A percentile compares a stretch with the other conserved stretches of the same genome.
phyloP scores from a whole-genome alignment of 768 basidiomycete species.

The Sporobolomyces phaffii region DNA sequence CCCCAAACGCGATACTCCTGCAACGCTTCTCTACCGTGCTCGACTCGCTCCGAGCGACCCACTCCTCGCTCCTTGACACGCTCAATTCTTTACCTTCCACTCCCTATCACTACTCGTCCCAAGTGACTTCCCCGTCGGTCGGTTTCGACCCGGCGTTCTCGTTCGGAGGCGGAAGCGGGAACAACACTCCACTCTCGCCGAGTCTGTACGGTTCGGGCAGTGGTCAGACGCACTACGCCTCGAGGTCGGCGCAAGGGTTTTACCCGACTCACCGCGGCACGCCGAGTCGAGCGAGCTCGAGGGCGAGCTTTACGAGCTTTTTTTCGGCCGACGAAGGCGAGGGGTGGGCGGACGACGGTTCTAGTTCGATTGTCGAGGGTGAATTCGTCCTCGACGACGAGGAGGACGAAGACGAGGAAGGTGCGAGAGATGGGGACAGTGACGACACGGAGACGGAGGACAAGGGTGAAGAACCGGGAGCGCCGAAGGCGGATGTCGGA shows the following conservation, averaged over 20 bases:
- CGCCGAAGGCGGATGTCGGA: background rate
- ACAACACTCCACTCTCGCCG: background rate
- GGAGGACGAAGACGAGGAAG: constrained; percentile 8
- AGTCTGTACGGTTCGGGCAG: too few relatives aligned
- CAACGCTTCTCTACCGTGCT: constrained; percentile 2
- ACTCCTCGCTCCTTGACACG: constrained; percentile 1
- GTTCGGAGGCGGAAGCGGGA: background rate
- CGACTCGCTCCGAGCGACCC: background rate
- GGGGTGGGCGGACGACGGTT: constrained; percentile 14
- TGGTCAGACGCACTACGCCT: constrained; percentile 1
- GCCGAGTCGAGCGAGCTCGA: constrained; percentile 1
- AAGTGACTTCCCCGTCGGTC: background rate
- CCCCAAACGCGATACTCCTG: background rate
- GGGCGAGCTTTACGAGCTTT: constrained; percentile 24
- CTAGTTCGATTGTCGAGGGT: constrained; percentile 18
- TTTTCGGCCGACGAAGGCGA: constrained; percentile 23
- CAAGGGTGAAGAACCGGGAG: too few relatives aligned
- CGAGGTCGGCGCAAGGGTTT: constrained; percentile 1
- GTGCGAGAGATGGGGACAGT: too few relatives aligned
- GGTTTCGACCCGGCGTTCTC: constrained; percentile 10
- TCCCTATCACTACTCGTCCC: background rate
- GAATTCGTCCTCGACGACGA: constrained; percentile 34
- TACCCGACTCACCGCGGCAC: constrained; percentile 12
- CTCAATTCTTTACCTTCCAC: background rate
- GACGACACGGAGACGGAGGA: background rate